These are phyloP conservation scores for Helianthus tuberosus DNA, from an alignment of 129 eudicot genomes.

Conservation along the genomic window DNA sequence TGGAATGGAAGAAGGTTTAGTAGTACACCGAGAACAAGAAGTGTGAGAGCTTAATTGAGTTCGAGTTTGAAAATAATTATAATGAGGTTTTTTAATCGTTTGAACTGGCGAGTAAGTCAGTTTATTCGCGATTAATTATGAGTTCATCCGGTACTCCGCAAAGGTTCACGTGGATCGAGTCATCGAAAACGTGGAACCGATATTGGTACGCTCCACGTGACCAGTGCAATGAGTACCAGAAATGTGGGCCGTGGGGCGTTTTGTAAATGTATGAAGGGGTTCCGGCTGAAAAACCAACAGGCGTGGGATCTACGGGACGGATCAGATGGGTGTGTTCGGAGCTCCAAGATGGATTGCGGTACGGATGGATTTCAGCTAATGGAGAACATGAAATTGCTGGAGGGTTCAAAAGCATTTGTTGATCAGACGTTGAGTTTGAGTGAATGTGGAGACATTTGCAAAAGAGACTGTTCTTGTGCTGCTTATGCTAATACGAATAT, in stretches of 20 bases:
- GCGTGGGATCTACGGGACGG: constrained; percentile 71
- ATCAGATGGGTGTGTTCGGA: constrained; percentile 64
- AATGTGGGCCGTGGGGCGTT: constrained; percentile 64
- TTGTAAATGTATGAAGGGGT: constrained; percentile 59
- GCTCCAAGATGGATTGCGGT: constrained; percentile 42
- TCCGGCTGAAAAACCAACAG: constrained; percentile 39
- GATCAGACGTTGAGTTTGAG: constrained; percentile 40
- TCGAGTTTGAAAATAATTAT: constrained; percentile 13
- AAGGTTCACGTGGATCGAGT: constrained; percentile 56
- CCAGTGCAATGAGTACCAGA: constrained; percentile 52
- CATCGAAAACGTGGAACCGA: constrained; percentile 33
- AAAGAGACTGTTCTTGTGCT: constrained; percentile 55
- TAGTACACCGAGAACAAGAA: background rate
- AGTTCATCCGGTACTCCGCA: constrained; percentile 31
- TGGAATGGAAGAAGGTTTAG: constrained; percentile 35
- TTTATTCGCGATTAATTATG: constrained; percentile 49
- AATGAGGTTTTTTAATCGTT: constrained; percentile 46
- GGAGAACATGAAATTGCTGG: constrained; percentile 69
- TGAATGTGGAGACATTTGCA: constrained; percentile 49
- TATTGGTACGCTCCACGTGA: constrained; percentile 69
- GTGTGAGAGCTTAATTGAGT: constrained; percentile 19
- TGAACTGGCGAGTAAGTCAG: constrained; percentile 16
- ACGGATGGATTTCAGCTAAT: constrained; percentile 53
- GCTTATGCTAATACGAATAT: constrained; percentile 58
- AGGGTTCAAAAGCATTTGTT: constrained; percentile 45